Evolutionary conservation across 192 early-diverging fungal genomes (phyloP), one percentile per base, ranked within the genome.

Genomic region (Fimicolochytrium jonesii): DNA sequence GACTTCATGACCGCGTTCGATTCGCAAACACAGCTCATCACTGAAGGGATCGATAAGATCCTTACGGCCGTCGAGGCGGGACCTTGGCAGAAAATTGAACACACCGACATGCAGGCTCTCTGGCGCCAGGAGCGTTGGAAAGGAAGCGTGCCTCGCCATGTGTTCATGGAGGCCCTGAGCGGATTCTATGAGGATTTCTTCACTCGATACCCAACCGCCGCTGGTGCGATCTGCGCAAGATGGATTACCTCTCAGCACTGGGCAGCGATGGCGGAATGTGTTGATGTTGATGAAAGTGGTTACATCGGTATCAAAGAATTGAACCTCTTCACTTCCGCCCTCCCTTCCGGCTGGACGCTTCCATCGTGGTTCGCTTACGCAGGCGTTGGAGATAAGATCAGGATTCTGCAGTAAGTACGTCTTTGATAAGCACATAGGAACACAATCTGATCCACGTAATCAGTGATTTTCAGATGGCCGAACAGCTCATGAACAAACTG

Each of bases 221-320:
- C 50, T 31, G 50, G 50, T 6, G 20, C 50, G 5, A 52, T 31
- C 7, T 52, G 25, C 20, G 50, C 50, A 30, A 11, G 7, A 5
- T 52, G 50, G 50, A 52, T 52, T 32, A 52, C 6, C 4, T 52
- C 50, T 20, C 50, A 52, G 20, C 50, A 52, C 20, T 52, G 50
- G 50, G 50, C 50, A 32, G 23, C 50, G 6, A 52, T 52, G 50
- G 50, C 50, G 50, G 50, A 52, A 20, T 30, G 30, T 20, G 20
- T 52, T 9, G 50, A 52, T 20, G 31, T 32, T 22, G 50, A 52
- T 30, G 50, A 52, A 22, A 31, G 28, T 52, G 50, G 50, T 11
- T 52, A 52, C 50, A 31, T 52, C 9, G 50, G 25, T 9, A 52
- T 52, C 30, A 22, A 52, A 7, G 50, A 52, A 20, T 30, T 52